Percentiles rank a stretch among this genome's conserved stretches.
These are phyloP conservation scores for Flammula alnicola DNA, from an alignment of 1,284 basidiomycete genomes.

Conservation along the genomic window DNA sequence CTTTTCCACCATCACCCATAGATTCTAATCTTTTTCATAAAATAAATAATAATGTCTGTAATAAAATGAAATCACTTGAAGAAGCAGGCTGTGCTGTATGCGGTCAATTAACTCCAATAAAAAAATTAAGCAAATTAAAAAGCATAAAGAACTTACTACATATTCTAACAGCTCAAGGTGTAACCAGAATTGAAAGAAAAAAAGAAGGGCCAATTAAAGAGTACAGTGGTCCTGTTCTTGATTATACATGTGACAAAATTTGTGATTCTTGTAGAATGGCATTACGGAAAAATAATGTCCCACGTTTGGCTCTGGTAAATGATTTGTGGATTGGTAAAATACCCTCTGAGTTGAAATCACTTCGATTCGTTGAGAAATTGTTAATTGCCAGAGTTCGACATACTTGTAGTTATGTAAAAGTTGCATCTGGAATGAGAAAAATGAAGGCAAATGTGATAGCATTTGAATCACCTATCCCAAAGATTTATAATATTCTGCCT, in stretches of 20 bases:
- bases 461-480: conserved; percentile 25
- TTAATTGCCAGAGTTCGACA: conserved; percentile 27
- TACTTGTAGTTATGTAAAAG: conserved; percentile 25
- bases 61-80: no score
- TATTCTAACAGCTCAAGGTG: not conserved
- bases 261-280: conserved; percentile 21
- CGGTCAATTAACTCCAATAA: conserved; percentile 23
- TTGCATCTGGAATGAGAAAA: conserved; percentile 30
- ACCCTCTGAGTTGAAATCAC: conserved; percentile 23
- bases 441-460: conserved; percentile 30
- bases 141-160: conserved; percentile 20
- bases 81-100: conserved; percentile 36
- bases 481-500: conserved; percentile 29
- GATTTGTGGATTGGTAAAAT: conserved; percentile 33
- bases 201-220: conserved; percentile 1
- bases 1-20: no score
- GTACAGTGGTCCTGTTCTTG: conserved; percentile 17
- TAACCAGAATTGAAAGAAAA: conserved; percentile 10
- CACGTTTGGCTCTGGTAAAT: conserved; percentile 27
- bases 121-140: conserved; percentile 17
- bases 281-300: conserved; percentile 22
- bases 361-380: conserved; percentile 30
- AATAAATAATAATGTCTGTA: no score
- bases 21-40: no score
- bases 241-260: conserved; percentile 15